phyloP scores from a whole-genome alignment of 768 basidiomycete species.

The Lactarius evosmus region DNA sequence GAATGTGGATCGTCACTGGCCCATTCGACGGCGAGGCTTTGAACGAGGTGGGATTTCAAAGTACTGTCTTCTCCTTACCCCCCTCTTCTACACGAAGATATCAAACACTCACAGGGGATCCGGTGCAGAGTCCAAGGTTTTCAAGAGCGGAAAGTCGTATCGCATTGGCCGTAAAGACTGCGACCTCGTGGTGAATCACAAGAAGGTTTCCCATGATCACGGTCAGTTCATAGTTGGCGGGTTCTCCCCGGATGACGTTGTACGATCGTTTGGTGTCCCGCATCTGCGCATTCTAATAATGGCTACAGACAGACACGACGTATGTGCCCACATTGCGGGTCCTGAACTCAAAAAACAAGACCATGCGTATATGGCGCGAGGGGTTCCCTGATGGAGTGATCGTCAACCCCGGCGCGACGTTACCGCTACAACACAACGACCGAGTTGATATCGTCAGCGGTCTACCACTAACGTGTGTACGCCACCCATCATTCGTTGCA shows the following conservation, averaged over 20 bases:
- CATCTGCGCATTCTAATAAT: neutral
- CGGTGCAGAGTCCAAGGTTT: slow-evolving; percentile 49
- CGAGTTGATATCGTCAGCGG: slow-evolving; percentile 44
- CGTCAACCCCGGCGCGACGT: slow-evolving; percentile 39
- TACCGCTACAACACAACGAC: slow-evolving; percentile 56
- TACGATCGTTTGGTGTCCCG: slow-evolving; percentile 38
- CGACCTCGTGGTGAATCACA: slow-evolving; percentile 49
- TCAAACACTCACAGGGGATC: slow-evolving; percentile 4
- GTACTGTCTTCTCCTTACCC: slow-evolving; percentile 34
- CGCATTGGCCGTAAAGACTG: slow-evolving; percentile 55
- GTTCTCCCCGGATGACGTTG: slow-evolving; percentile 52
- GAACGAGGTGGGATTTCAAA: slow-evolving; percentile 40
- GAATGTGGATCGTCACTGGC: slow-evolving; percentile 55
- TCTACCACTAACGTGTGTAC: slow-evolving; percentile 46
- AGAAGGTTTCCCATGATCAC: slow-evolving; percentile 63
- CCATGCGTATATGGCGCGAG: slow-evolving; percentile 42
- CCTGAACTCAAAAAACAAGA: slow-evolving; percentile 47
- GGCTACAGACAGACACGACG: slow-evolving; percentile 47
- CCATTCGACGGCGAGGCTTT: slow-evolving; percentile 47
- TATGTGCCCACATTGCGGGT: slow-evolving; percentile 49
- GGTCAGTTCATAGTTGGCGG: slow-evolving; percentile 54
- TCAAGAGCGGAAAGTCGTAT: slow-evolving; percentile 58
- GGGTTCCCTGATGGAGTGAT: slow-evolving; percentile 31
- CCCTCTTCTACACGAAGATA: neutral
- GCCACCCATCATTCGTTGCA: slow-evolving; percentile 1